Evolutionary conservation across 768 basidiomycete genomes (phyloP).

Genomic region (Kwoniella botswanensis): DNA sequence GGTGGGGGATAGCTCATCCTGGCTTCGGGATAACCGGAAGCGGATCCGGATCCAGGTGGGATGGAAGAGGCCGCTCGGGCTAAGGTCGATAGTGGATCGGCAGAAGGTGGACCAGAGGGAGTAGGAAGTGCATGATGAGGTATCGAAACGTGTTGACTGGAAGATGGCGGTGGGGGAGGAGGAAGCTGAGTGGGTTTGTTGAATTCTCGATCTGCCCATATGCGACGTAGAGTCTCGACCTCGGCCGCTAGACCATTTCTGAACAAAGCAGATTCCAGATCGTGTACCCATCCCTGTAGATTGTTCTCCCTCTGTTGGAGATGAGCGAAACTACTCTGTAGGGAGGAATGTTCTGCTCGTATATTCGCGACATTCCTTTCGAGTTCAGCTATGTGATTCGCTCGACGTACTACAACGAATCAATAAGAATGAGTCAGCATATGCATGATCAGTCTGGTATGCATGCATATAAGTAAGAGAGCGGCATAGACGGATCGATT

Average conservation of each 20-base stretch:
- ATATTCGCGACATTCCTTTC: constrained; percentile 28
- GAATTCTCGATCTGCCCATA: constrained; percentile 19
- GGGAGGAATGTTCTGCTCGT: constrained; percentile 24
- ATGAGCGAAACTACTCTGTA: constrained; percentile 14
- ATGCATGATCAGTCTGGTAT: constrained; percentile 10
- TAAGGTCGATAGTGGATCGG: constrained; percentile 29
- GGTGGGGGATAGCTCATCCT: constrained; percentile 11
- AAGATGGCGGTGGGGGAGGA: background rate
- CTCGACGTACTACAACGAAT: constrained; percentile 32
- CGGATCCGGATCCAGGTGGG: constrained; percentile 3
- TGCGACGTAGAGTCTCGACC: constrained; percentile 27
- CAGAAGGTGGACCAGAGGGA: background rate
- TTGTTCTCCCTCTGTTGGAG: constrained; percentile 25
- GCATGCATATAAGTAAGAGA: background rate
- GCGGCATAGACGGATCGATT: background rate
- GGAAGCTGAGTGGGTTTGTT: background rate
- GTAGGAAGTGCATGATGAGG: constrained; percentile 6
- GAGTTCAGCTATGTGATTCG: constrained; percentile 40
- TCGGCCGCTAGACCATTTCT: constrained; percentile 28
- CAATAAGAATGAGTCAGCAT: constrained; percentile 8
- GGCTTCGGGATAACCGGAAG: background rate
- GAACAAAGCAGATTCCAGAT: constrained; percentile 31
- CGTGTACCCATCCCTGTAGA: constrained; percentile 32
- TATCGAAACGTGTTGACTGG: background rate
- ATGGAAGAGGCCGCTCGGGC: constrained; percentile 24